Conservation (phyloP, 2,329 filamentous ascomycete genomes). For the Sporothrix globosa region DNA sequence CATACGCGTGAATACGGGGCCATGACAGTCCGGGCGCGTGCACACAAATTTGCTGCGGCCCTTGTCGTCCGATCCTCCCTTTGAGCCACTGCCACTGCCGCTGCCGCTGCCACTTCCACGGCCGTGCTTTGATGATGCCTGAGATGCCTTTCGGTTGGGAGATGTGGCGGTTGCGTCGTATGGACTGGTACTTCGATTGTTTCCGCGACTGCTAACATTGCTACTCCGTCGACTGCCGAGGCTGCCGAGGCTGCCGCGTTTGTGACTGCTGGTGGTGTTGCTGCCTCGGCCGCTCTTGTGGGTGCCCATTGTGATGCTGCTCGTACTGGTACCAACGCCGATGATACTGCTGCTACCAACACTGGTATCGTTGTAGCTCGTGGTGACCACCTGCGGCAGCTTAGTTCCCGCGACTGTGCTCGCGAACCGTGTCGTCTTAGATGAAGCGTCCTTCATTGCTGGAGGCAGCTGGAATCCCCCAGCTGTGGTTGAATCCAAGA, state of each 20-base stretch:
- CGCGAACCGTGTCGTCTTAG: not conserved
- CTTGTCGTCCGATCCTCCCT: not conserved
- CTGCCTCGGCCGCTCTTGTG: not conserved
- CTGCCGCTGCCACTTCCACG: not conserved
- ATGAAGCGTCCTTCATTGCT: not conserved
- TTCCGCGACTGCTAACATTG: constrained; percentile 10
- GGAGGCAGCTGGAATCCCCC: not conserved
- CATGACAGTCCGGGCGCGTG: constrained; percentile 48
- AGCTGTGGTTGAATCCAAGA: not conserved
- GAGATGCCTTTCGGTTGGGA: not conserved
- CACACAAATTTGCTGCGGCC: constrained; percentile 42
- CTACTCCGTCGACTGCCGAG: constrained; percentile 3
- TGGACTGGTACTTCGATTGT: constrained; percentile 1
- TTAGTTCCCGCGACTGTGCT: not conserved
- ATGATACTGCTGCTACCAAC: not conserved
- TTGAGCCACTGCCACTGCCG: not conserved
- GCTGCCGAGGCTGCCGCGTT: not conserved
- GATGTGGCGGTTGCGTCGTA: not conserved
- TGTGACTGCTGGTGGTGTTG: not conserved
- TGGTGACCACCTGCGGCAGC: constrained; percentile 22
- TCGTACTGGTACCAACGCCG: not conserved
- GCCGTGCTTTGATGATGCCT: not conserved
- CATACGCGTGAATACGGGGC: constrained; percentile 54
- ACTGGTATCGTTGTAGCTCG: constrained; percentile 20
- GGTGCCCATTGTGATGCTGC: not conserved